A percentile compares a stretch with the other conserved stretches of the same genome.
Conservation (phyloP, 2,329 filamentous ascomycete genomes). For the Alternaria solani region DNA sequence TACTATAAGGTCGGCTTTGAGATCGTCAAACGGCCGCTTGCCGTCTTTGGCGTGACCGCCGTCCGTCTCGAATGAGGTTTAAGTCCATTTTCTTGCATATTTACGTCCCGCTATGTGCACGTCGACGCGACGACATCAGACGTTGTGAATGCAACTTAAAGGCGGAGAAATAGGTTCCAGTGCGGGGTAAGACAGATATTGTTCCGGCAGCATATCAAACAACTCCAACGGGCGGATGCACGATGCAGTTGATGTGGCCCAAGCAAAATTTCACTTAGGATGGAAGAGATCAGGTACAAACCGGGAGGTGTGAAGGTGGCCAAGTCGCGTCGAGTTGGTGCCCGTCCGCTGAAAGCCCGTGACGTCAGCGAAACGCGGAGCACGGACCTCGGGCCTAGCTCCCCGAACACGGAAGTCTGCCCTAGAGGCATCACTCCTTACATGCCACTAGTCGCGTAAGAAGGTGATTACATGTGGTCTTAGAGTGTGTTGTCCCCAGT, state of each 20-base stretch:
- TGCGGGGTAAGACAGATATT: background rate
- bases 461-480: too few relatives aligned
- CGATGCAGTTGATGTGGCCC: background rate
- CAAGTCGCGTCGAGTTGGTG: background rate
- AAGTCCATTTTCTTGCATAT: background rate
- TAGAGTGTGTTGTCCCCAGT: too few relatives aligned
- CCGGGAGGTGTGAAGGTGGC: background rate
- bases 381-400: background rate
- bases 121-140: background rate
- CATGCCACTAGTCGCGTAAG: fast-evolving
- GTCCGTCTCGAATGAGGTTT: background rate
- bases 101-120: background rate
- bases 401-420: background rate
- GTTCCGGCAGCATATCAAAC: background rate
- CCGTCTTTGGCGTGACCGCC: background rate
- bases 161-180: background rate
- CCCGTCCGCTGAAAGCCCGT: background rate
- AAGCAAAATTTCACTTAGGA: background rate
- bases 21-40: background rate
- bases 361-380: background rate
- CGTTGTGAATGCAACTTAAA: background rate
- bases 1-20: background rate
- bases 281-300: background rate
- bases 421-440: background rate
- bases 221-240: background rate